Evolutionary conservation across 2,329 filamentous ascomycete species (phyloP).

Genomic region (Colletotrichum theobromicola): DNA sequence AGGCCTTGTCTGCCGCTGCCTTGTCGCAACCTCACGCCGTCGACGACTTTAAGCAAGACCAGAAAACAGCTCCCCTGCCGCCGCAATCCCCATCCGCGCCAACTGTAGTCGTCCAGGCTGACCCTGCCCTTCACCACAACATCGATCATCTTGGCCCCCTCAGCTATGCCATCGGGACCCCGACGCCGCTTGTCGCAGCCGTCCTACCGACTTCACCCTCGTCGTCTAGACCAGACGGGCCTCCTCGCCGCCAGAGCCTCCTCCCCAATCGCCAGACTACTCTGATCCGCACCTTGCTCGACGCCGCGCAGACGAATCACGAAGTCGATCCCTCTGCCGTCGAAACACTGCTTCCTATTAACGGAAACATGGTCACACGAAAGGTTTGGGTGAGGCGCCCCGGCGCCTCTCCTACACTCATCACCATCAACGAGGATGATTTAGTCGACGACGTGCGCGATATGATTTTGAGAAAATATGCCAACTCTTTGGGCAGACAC

Average conservation of each 20-base stretch:
- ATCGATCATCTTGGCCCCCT: conserved; percentile 16
- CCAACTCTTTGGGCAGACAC: conserved; percentile 85
- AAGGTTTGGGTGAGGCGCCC: conserved; percentile 97
- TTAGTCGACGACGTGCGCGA: conserved; percentile 95
- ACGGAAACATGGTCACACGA: conserved; percentile 64
- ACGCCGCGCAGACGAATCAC: conserved; percentile 41
- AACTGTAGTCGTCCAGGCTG: neutral
- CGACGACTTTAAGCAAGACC: neutral
- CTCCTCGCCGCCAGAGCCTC: conserved; percentile 47
- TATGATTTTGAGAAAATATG: conserved; percentile 90
- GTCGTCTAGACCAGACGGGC: conserved; percentile 25
- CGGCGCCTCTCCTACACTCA: conserved; percentile 83
- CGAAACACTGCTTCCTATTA: conserved; percentile 42
- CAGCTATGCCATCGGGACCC: conserved; percentile 19
- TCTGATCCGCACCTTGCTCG: conserved; percentile 59
- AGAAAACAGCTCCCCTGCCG: neutral
- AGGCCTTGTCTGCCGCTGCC: neutral
- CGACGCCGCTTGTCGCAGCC: conserved; percentile 9
- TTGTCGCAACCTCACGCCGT: neutral
- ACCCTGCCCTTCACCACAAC: neutral
- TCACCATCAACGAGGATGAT: conserved; percentile 85
- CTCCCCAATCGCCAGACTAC: conserved; percentile 49
- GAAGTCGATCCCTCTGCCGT: conserved; percentile 44
- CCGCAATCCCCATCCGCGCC: neutral
- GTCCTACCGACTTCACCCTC: conserved; percentile 20